phyloP scores from a whole-genome alignment of 345 rosid genomes.

The Syzygium aqueum region DNA sequence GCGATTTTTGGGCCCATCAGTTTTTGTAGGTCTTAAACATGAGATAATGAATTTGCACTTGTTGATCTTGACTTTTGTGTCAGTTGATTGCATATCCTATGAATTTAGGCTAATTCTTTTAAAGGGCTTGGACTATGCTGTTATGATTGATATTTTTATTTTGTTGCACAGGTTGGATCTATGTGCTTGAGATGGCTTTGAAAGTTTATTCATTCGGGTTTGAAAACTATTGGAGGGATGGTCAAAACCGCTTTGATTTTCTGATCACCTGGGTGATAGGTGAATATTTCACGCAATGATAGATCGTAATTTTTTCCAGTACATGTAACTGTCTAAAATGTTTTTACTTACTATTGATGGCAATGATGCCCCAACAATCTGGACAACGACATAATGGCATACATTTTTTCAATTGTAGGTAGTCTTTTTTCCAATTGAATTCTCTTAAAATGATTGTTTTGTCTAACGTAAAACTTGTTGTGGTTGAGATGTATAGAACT shows the following conservation, averaged over 20 bases:
- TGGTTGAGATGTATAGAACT: background rate
- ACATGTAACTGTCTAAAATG: background rate
- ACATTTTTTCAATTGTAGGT: background rate
- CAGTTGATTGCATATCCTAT: background rate
- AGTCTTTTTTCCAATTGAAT: background rate
- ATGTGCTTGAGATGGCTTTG: constrained; percentile 91
- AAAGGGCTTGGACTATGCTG: background rate
- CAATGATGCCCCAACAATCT: background rate
- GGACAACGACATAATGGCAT: background rate
- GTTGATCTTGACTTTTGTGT: background rate
- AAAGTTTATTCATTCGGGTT: constrained; percentile 85
- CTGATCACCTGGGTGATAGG: constrained; percentile 84
- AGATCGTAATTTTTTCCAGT: background rate
- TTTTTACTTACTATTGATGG: background rate
- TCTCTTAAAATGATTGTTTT: background rate
- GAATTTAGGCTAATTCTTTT: background rate
- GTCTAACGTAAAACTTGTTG: background rate
- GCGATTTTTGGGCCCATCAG: background rate
- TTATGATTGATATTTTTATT: background rate
- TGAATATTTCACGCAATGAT: constrained; percentile 11
- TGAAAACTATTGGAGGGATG: constrained; percentile 89
- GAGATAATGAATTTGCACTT: background rate
- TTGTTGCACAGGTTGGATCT: constrained; percentile 78
- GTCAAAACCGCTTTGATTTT: constrained; percentile 94
- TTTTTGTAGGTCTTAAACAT: background rate